Percentiles rank a stretch among this genome's conserved stretches.
Conservation (phyloP, 2,329 filamentous ascomycete genomes). For the Pseudogymnoascus sp. region DNA sequence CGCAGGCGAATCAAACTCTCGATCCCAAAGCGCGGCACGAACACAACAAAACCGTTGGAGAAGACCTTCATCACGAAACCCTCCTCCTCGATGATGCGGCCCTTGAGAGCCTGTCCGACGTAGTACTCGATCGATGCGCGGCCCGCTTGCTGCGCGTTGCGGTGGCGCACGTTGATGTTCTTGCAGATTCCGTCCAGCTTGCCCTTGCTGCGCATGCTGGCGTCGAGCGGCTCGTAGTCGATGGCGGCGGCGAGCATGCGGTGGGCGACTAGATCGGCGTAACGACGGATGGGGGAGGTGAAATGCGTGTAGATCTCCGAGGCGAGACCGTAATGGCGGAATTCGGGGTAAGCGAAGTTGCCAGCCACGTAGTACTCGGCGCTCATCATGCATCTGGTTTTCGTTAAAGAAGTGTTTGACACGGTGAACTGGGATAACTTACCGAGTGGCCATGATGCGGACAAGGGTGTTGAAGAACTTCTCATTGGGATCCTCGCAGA, state of each 20-base stretch:
- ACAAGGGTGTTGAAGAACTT: slow-evolving; percentile 98
- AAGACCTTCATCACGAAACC: slow-evolving; percentile 97
- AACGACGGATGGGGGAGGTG: slow-evolving; percentile 92
- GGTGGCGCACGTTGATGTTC: slow-evolving; percentile 96
- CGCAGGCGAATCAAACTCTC: slow-evolving; percentile 82
- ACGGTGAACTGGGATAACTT: not conserved
- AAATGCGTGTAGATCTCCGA: slow-evolving; percentile 98
- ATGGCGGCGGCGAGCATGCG: slow-evolving; percentile 93
- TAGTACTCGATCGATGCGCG: slow-evolving; percentile 96
- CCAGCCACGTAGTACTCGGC: slow-evolving; percentile 97
- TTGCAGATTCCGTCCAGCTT: slow-evolving; percentile 91
- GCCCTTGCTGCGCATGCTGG: slow-evolving; percentile 69
- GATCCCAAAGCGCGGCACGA: slow-evolving; percentile 91
- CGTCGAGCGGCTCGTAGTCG: slow-evolving; percentile 79
- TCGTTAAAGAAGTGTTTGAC: not conserved
- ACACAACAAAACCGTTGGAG: slow-evolving; percentile 93
- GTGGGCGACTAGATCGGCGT: slow-evolving; percentile 93
- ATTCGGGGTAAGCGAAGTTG: slow-evolving; percentile 86
- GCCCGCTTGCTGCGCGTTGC: slow-evolving; percentile 93
- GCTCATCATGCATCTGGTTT: slow-evolving; percentile 76
- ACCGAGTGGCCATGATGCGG: slow-evolving; percentile 87
- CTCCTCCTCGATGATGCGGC: slow-evolving; percentile 67
- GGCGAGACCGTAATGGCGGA: slow-evolving; percentile 93
- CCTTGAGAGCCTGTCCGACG: slow-evolving; percentile 90
- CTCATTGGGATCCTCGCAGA: slow-evolving; percentile 68